Evolutionary conservation across 768 basidiomycete genomes (phyloP), one percentile per base, ranked within the genome.

Genomic region (Tephrocybe rancida): DNA sequence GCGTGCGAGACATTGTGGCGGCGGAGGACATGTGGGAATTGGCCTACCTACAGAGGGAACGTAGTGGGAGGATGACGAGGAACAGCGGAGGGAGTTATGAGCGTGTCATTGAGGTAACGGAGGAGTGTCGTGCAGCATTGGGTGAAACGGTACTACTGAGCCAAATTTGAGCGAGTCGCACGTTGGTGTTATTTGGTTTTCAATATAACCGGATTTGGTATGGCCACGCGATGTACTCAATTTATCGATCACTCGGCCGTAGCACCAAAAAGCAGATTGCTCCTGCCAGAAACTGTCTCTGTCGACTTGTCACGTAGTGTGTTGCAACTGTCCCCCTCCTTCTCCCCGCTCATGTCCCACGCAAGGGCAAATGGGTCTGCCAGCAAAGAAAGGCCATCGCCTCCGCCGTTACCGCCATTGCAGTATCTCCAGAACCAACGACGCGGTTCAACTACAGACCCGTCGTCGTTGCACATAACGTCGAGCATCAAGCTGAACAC

Each of bases 361-460:
- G n/a, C 19, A 35, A 50, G 29, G 9, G 26, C 43, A 44, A 63
- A 72, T 65, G 67, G 61, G 49, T 48, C 60, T 60, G 57, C 67
- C 35, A 68, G 67, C 39, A 65, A 62, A 53, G 67, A 70, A 47
- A 73, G 79, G 60, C 80, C 75, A 59, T 80, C 81, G 29, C 80
- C 84, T 19, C 73, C 82, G 3, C 80, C 87, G 49, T 80, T 92
- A 26, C 85, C 87, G 2, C 89, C 90, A 8, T 83, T 92, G 62
- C 86, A 90, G 66, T 85, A 81, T 66, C 79, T 91, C 22, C 89
- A 90, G 67, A 89, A 81, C 50, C 90, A 91, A 64, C 82, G 90
- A n/a, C 74, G 89, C 53, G 88, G 88, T 54, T 92, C 91, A 1
- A 87, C 90, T 65, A 90, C 90, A 7, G 91, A 92, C 74, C 90